Evolutionary conservation across 2,329 filamentous ascomycete species (phyloP).

Genomic region (Allantophomopsis lycopodina): DNA sequence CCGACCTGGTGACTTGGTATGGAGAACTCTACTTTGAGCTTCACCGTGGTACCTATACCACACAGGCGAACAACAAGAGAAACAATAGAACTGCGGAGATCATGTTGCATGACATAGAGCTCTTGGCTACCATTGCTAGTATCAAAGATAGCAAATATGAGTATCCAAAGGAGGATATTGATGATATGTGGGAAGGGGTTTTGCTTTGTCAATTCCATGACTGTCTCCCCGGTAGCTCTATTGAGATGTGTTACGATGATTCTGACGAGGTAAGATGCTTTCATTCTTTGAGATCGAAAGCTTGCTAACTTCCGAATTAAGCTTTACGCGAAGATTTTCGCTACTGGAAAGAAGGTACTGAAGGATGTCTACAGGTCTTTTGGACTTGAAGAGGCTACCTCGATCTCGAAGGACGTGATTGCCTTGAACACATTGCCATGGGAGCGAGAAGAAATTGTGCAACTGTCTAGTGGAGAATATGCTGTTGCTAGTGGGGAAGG

Average conservation of each 20-base stretch:
- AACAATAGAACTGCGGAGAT: slow-evolving; percentile 84
- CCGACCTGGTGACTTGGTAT: slow-evolving; percentile 86
- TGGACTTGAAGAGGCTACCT: slow-evolving; percentile 30
- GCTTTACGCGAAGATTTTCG: slow-evolving; percentile 74
- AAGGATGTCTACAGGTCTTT: slow-evolving; percentile 56
- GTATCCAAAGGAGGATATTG: slow-evolving; percentile 89
- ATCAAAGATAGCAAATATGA: slow-evolving; percentile 60
- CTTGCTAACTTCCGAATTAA: slow-evolving; percentile 19
- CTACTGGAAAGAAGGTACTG: slow-evolving; percentile 59
- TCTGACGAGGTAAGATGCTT: slow-evolving; percentile 53
- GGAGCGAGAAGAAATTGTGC: slow-evolving; percentile 62
- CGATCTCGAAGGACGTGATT: slow-evolving; percentile 29
- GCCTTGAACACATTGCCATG: slow-evolving; percentile 82
- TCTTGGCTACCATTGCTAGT: slow-evolving; percentile 74
- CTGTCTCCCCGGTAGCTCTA: slow-evolving; percentile 85
- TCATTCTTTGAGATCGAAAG: no score
- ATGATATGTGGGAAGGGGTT: slow-evolving; percentile 88
- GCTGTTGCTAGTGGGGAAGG: slow-evolving; percentile 44
- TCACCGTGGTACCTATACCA: slow-evolving; percentile 93
- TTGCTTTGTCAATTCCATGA: slow-evolving; percentile 96
- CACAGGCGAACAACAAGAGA: slow-evolving; percentile 91
- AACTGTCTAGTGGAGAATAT: slow-evolving; percentile 37
- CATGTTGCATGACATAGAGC: slow-evolving; percentile 76
- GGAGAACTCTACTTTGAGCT: slow-evolving; percentile 97
- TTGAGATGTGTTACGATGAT: slow-evolving; percentile 97